Base-by-base conservation (phyloP, 1,284 basidiomycete genomes). In the Moesziomyces parantarcticus region DNA sequence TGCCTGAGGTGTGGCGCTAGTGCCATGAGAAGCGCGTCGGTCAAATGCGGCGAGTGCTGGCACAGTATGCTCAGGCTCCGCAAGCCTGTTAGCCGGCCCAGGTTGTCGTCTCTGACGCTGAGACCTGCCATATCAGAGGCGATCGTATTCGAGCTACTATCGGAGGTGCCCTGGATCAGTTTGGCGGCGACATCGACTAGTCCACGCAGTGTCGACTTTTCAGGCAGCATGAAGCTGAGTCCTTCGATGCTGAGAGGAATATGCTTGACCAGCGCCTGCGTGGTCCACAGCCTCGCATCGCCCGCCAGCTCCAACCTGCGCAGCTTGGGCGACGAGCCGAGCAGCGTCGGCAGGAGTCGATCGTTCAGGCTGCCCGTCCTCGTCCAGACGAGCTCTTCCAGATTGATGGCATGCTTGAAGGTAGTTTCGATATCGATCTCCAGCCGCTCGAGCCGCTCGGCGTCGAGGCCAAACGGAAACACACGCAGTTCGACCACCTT, bases 351-450 rank as follows among this genome's bases (percentile, higher is more conserved):
- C n/a, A 81, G 25, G 9, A 80, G 39, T 18, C 80, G 69, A 36
- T 81, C 73, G 41, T 73, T 80, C 41, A 83, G 57, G 29, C 79
- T 81, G 25, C 81, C 81, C 8, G 79, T 78, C 36, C 81, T 45
- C 14, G 81, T 83, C 81, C 81, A 83, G 25, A 64, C 63, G 43
- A 83, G 70, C 42, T 64, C 66, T 20, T 64, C 56, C 10, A 83
- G 57, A 26, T 76, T 60, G 40, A 44, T 42, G 5, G 75, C 72
- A 25, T 71, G 43, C 20, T 43, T 25, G 40, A 83, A 67, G 0
- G 73, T 58, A 1, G 32, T 46, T 16, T 69, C 63, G 23, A 83
- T 77, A 13, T 70, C 59, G 13, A 59, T 43, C 55, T 83, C 81
- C 18, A 83, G 62, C 29, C 34, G 22, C 44, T 83, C 81, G n/a